Evolutionary conservation across 805 yeast species (phyloP).

Genomic region (Candida argentea): DNA sequence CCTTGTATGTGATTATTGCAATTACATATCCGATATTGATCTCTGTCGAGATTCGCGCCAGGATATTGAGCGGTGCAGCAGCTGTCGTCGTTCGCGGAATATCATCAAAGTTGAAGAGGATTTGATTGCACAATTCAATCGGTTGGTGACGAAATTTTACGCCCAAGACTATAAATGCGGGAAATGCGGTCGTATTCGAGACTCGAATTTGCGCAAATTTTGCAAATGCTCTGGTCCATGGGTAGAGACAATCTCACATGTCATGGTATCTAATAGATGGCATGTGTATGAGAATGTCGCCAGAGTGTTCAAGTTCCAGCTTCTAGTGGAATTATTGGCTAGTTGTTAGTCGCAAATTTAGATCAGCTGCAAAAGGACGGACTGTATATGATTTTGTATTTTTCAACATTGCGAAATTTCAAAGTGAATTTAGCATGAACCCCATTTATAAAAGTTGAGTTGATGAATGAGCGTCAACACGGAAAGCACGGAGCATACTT

Average conservation of each 20-base stretch:
- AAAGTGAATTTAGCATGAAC: too few species aligned
- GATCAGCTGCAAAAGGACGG: too few species aligned
- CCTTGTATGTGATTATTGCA: constrained; percentile 74
- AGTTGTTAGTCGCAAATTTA: too few species aligned
- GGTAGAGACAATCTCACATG: constrained; percentile 45
- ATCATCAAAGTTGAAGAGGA: constrained; percentile 69
- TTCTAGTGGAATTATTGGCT: too few species aligned
- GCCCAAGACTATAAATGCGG: constrained; percentile 75
- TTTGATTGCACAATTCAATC: constrained; percentile 54
- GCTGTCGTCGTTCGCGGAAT: constrained; percentile 57
- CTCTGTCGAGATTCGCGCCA: constrained; percentile 58
- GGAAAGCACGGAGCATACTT: too few species aligned
- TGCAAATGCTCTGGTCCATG: constrained; percentile 89
- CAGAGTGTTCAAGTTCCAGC: constrained; percentile 45
- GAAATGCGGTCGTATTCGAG: constrained; percentile 62
- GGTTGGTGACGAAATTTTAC: constrained; percentile 47
- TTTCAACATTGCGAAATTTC: too few species aligned
- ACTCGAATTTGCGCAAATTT: constrained; percentile 57
- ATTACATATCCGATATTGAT: constrained; percentile 64
- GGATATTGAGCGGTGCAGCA: constrained; percentile 50
- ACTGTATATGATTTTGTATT: too few species aligned
- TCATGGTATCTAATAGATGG: constrained; percentile 35
- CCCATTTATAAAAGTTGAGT: neutral
- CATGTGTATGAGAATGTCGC: constrained; percentile 51
- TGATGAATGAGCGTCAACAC: too few species aligned